Evolutionary conservation across 371 early-diverging fungal genomes (phyloP), one percentile per base, ranked within the genome.

Genomic region (Antonospora locustae): DNA sequence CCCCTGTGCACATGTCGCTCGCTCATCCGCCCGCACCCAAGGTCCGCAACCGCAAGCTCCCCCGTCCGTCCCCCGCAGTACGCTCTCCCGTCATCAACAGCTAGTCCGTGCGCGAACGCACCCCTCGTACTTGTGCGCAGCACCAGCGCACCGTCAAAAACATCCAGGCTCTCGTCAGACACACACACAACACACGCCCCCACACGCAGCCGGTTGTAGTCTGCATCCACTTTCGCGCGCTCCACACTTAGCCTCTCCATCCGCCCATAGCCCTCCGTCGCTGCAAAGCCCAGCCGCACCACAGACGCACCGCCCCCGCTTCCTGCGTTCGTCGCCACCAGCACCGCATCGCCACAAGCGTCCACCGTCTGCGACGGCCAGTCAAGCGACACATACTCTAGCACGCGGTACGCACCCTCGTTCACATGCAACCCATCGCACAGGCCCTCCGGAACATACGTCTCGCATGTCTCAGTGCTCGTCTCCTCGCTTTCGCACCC

Each of bases 351-450:
- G 12, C 37, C 45, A 11, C 30, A 36, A 29, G 50, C 19, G 22
- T 43, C 59, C 17, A 70, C 30, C 20, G 52, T 62, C 45, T 66
- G 66, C 25, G 70, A 48, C 22, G 70, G 70, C 65, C 66, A 70
- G 25, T 70, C 70, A 25, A 70, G 30, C 16, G 49, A 41, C 19
- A 61, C 48, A 44, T 70, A 63, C 11, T 66, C 63, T 17, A 70
- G 20, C 2, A 55, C 11, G 12, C 16, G 24, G 39, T 70, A 70
- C 30, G 58, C 66, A 3, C 45, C 45, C 14, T 66, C 66, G 17
- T 54, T 49, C 38, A 62, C 66, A 38, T 65, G n/a, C 62, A 5
- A 65, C n/a, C n/a, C n/a, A n/a, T n/a, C n/a, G n/a, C n/a, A n/a
- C n/a, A n/a, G n/a, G n/a, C n/a, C n/a, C n/a, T n/a, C n/a, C n/a